Evolutionary conservation across 2,329 filamentous ascomycete genomes (phyloP), one percentile per base, ranked within the genome.

Genomic region (Microsporum ferrugineum): DNA sequence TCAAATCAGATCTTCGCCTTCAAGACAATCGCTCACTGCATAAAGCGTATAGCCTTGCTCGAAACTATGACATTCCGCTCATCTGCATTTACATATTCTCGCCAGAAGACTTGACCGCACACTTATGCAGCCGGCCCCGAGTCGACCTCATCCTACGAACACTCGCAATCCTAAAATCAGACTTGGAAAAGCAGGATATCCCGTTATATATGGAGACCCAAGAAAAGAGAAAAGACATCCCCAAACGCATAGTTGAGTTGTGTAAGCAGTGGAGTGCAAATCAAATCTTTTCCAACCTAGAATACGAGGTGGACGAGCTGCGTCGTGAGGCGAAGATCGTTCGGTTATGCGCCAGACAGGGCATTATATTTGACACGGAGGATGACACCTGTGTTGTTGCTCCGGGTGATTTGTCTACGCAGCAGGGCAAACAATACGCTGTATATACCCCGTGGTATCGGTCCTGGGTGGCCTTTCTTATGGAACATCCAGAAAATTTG

Each of bases 291-390:
- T 85, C 88, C 56, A 96, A 95, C 69, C 84, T 91, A 61, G 91
- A 96, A 71, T 96, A 95, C 68, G 91, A 96, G 71, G 89, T 95
- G 0, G 91, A 96, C 69, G 91, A 96, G 74, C 74, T 96, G 62
- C 79, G 91, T 49, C 80, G 91, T 4, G 91, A 96, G 68, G 84
- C 85, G 0, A 78, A 77, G 33, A 74, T 95, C 68, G 80, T 89
- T 0, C 80, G 77, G 33, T 72, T 79, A 45, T 82, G 87, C 63
- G 74, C 86, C 0, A 79, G 84, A 14, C 81, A 81, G 10, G 86
- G 83, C 0, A 82, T 92, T 55, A 79, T 81, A 1, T 85, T 95
- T 66, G 80, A 86, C n/a, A 82, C 86, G 0, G 79, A 87, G 1
- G 88, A 91, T 63, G 91, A 96, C 72, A 89, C 88, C 3, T 94